A percentile compares a stretch with the other conserved stretches of the same genome.
Evolutionary conservation across 768 basidiomycete species (phyloP).

Genomic region (Podaxis sp.): DNA sequence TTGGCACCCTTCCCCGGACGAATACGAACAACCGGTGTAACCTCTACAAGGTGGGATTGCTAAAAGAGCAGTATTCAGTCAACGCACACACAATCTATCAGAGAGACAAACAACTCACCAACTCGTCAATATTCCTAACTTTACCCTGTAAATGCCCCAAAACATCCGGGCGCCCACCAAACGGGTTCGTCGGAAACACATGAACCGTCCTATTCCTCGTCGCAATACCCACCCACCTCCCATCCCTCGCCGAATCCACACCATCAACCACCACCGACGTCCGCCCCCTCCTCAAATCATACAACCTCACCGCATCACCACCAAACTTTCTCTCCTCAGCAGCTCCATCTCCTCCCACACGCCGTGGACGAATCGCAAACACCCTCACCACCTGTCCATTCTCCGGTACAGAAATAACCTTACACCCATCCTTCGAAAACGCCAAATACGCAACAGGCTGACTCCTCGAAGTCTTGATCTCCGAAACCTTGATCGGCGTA

Average conservation of each 20-base stretch:
- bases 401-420: slow-evolving; percentile 42
- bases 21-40: slow-evolving; percentile 55
- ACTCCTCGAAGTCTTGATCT: slow-evolving; percentile 45
- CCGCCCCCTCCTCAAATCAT: slow-evolving; percentile 65
- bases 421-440: slow-evolving; percentile 53
- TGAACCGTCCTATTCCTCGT: slow-evolving; percentile 64
- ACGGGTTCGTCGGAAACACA: slow-evolving; percentile 73
- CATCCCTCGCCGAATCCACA: slow-evolving; percentile 50
- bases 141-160: slow-evolving; percentile 54
- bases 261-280: slow-evolving; percentile 62
- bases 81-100: background rate
- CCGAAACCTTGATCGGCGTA: slow-evolving; percentile 30
- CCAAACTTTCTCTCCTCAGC: no score
- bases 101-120: slow-evolving; percentile 31
- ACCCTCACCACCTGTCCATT: slow-evolving; percentile 54
- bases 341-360: slow-evolving; percentile 2
- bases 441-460: slow-evolving; percentile 41
- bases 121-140: slow-evolving; percentile 48
- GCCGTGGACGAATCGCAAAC: slow-evolving; percentile 34
- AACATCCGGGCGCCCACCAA: slow-evolving; percentile 64
- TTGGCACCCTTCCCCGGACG: slow-evolving; percentile 16
- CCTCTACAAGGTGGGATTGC: slow-evolving; percentile 49
- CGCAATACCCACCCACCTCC: slow-evolving; percentile 66
- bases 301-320: slow-evolving; percentile 31
- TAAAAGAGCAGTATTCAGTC: slow-evolving; percentile 17